A percentile compares a stretch with the other conserved stretches of the same genome.
Conservation (phyloP, 73 alveolate species). For the Blepharisma stoltei region DNA sequence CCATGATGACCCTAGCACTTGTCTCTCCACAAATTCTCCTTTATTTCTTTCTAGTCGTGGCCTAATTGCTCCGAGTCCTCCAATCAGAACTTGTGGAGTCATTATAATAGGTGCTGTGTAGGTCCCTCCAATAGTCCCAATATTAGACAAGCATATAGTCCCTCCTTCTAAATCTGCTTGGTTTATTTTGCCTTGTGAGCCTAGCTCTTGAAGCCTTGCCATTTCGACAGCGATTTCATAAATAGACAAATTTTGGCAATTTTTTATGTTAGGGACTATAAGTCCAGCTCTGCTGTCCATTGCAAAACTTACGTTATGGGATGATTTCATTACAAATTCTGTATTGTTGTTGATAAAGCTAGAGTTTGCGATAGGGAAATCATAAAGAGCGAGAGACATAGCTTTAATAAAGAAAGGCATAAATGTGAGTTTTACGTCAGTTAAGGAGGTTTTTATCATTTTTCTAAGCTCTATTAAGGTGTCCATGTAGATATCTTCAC, state of each 20-base stretch:
- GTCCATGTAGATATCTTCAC: conserved; percentile 71
- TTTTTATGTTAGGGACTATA: conserved; percentile 77
- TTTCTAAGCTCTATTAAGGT: conserved; percentile 59
- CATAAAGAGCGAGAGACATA: conserved; percentile 61
- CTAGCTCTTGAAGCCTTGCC: conserved; percentile 51
- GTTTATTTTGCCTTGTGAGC: conserved; percentile 58
- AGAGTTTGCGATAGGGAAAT: conserved; percentile 68
- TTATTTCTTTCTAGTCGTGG: conserved; percentile 38
- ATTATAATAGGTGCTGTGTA: conserved; percentile 76
- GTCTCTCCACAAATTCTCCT: conserved; percentile 16
- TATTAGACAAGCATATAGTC: conserved; percentile 73
- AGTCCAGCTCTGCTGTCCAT: conserved; percentile 83
- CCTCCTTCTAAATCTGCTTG: conserved; percentile 73
- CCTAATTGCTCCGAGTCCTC: conserved; percentile 81
- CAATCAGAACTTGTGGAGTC: conserved; percentile 76
- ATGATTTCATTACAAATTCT: conserved; percentile 64
- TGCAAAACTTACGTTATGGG: conserved; percentile 82
- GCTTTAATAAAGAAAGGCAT: conserved; percentile 82
- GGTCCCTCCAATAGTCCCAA: conserved; percentile 87
- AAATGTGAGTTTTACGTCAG: conserved; percentile 55
- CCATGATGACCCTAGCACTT: conserved; percentile 47
- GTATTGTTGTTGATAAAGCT: conserved; percentile 53
- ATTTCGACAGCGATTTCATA: conserved; percentile 66
- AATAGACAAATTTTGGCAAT: conserved; percentile 64
- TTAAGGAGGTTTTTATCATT: conserved; percentile 43